Evolutionary conservation across 169 alveolate species (phyloP).

Genomic region (Plasmodium sp.): DNA sequence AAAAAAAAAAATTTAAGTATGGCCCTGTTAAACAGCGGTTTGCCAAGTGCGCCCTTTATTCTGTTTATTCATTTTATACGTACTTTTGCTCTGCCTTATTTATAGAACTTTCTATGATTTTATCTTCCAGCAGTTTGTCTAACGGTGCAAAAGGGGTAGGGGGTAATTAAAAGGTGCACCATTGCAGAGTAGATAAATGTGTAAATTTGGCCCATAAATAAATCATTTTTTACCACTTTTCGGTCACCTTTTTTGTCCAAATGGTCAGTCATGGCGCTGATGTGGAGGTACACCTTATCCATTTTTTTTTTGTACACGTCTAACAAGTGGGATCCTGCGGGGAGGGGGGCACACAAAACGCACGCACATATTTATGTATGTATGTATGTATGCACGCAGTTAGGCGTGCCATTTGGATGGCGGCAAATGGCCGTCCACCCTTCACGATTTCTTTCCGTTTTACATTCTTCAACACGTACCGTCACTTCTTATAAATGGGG

Average conservation of each 20-base stretch:
- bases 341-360: not conserved
- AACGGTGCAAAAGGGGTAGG: conserved; percentile 2
- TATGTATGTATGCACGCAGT: not conserved
- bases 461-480: conserved; percentile 9
- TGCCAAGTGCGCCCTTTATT: not conserved
- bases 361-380: not conserved
- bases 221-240: not conserved
- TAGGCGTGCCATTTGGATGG: not conserved
- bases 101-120: conserved; percentile 40
- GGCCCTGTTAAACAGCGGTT: not conserved
- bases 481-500: conserved; percentile 75
- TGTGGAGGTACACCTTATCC: conserved; percentile 36
- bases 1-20: not conserved
- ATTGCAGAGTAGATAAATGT: not conserved
- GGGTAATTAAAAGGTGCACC: not conserved
- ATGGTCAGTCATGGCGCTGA: conserved; percentile 19
- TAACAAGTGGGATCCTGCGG: conserved; percentile 48
- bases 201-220: not conserved
- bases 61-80: conserved; percentile 9
- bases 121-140: conserved; percentile 10
- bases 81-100: conserved; percentile 67
- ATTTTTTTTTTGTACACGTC: conserved; percentile 71
- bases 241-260: conserved; percentile 10
- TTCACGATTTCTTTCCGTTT: conserved; percentile 8
- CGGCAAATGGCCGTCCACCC: not conserved